These are phyloP conservation scores for Pythium vanterpoolii DNA, from an alignment of 352 stramenopile species.

Conservation along the genomic window DNA sequence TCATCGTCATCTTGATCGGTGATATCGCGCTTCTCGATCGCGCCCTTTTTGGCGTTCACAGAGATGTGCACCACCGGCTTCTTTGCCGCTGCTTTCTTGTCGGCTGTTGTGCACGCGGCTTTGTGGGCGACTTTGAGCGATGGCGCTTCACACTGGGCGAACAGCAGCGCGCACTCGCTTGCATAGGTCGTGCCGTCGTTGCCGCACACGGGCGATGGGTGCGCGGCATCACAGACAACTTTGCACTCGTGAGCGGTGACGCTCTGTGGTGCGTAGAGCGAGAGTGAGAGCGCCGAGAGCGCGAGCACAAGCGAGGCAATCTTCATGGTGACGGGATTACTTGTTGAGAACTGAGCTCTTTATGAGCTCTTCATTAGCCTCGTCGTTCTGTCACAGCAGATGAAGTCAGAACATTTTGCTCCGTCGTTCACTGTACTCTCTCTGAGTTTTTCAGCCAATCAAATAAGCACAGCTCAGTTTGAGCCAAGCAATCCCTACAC, in stretches of 20 bases:
- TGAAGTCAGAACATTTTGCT: constrained; percentile 5
- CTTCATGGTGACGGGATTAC: background rate
- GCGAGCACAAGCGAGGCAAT: constrained; percentile 6
- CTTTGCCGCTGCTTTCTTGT: background rate
- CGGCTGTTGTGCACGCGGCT: background rate
- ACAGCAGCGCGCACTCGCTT: constrained; percentile 25
- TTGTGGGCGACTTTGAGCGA: constrained; percentile 12
- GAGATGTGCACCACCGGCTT: constrained; percentile 15
- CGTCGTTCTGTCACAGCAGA: no score
- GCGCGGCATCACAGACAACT: constrained; percentile 20
- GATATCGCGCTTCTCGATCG: background rate
- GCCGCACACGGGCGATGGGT: constrained; percentile 27
- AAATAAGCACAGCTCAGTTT: background rate
- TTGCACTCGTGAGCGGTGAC: constrained; percentile 21
- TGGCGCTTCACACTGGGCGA: constrained; percentile 19
- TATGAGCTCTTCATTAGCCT: no score
- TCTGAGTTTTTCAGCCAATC: background rate
- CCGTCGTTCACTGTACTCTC: background rate
- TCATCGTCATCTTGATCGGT: constrained; percentile 9
- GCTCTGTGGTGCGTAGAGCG: background rate
- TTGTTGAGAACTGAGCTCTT: constrained; percentile 2
- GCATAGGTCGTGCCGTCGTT: constrained; percentile 35
- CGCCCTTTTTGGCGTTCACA: background rate
- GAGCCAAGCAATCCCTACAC: background rate
- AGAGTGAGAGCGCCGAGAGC: background rate